Base-by-base conservation (phyloP, 768 basidiomycete genomes). In the Suillus cothurnatus region DNA sequence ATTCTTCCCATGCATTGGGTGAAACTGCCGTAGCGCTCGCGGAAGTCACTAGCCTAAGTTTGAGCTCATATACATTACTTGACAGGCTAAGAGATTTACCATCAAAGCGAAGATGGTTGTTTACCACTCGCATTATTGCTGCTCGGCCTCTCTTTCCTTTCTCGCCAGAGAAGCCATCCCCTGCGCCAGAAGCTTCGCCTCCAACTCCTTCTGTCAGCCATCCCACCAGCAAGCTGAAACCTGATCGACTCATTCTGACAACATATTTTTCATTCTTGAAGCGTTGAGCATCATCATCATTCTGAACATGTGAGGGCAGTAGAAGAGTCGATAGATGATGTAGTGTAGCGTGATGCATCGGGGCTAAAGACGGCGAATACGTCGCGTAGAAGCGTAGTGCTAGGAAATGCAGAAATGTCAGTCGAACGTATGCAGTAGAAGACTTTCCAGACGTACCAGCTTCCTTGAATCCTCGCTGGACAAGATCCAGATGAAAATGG, bases 161-260 rank as follows among this genome's bases (percentile, higher is more conserved):
- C 69, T 94, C 90, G 1, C 92, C 94, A 38, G 88, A 82, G 71
- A 94, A 93, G 0, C 94, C 90, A 60, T 88, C 85, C 9, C 94
- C 89, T 64, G 84, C 80, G 60, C 96, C 96, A 68, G 90, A 74
- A n/a, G 89, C 85, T 75, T 94, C 93, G 63, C 95, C 90, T 65
- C 95, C 88, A 62, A 90, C 82, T 19, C 95, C 95, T 74, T 98
- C 96, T 28, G 94, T 97, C 64, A 99, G 79, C 97, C 97, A 99
- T 36, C 97, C 96, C 3, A 99, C 84, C 9, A 99, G 82, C 34
- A 99, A 86, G 52, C 91, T 86, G 73, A 97, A 97, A 8, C 95
- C 93, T 43, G 95, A 95, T 32, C 93, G 86, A 62, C 92, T 93
- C 87, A 99, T 93, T 49, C 87, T 86, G 61, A 99, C 84, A 39